Evolutionary conservation across 345 rosid genomes (phyloP).

Genomic region (Eutrema japonicum): DNA sequence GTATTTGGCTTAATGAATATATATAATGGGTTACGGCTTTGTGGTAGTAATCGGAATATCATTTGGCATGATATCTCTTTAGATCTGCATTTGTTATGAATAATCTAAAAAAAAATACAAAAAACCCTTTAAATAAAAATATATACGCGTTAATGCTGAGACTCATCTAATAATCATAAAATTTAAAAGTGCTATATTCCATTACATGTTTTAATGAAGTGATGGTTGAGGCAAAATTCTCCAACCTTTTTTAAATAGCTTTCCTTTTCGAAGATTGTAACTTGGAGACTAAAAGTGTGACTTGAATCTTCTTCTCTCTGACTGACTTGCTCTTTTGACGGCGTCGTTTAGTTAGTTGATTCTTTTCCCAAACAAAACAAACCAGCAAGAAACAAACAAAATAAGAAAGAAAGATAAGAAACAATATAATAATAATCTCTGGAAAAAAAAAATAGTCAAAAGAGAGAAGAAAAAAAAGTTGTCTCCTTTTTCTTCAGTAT

Average conservation of each 20-base stretch:
- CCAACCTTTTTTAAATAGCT: not conserved
- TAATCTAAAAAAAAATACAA: too few relatives aligned
- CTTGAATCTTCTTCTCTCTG: slow-evolving; percentile 11
- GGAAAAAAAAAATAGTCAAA: slow-evolving; percentile 3
- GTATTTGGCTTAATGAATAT: too few relatives aligned
- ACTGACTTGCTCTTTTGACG: not conserved
- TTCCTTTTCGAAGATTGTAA: slow-evolving; percentile 22
- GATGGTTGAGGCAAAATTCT: too few relatives aligned
- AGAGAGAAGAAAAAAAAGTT: not conserved
- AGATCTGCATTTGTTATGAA: too few relatives aligned
- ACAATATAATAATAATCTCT: not conserved
- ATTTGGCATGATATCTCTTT: too few relatives aligned
- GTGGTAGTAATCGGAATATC: too few relatives aligned
- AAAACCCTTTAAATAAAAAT: too few relatives aligned
- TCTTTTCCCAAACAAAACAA: slow-evolving; percentile 26
- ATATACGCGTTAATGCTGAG: too few relatives aligned
- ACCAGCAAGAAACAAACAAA: slow-evolving; percentile 19
- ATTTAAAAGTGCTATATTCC: too few relatives aligned
- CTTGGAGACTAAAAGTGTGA: slow-evolving; percentile 20
- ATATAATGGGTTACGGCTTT: too few relatives aligned
- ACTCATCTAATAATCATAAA: too few relatives aligned
- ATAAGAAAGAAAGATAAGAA: not conserved
- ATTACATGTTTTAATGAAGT: too few relatives aligned
- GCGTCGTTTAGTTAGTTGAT: slow-evolving; percentile 30
- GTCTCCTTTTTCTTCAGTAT: slow-evolving; percentile 21